Percentiles rank a stretch among this genome's conserved stretches.
Evolutionary conservation across 768 basidiomycete species (phyloP).

Genomic region (Asterophora parasitica): DNA sequence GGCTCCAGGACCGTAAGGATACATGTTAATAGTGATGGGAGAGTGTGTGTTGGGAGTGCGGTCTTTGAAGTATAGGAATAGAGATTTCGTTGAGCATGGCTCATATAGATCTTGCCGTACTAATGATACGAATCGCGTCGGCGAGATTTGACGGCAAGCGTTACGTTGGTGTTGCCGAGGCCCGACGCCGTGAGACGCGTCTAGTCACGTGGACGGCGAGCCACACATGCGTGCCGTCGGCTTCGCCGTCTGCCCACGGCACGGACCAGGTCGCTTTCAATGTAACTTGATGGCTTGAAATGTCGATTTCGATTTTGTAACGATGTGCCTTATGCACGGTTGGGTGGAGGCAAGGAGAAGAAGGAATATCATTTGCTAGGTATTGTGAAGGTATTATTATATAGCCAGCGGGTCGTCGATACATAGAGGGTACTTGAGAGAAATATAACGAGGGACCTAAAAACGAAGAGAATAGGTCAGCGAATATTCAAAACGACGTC

Average conservation of each 20-base stretch:
- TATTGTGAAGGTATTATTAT: no score
- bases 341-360: no score
- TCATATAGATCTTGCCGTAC: background rate
- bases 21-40: conserved; percentile 1
- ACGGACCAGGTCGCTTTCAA: no score
- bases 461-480: conserved; percentile 8
- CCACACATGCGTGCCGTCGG: no score
- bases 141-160: background rate
- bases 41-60: background rate
- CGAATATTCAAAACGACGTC: background rate
- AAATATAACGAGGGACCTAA: background rate
- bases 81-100: background rate
- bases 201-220: background rate
- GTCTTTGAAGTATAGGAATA: background rate
- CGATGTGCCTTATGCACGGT: no score
- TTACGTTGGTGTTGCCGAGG: background rate
- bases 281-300: no score
- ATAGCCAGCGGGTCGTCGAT: no score
- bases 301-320: no score
- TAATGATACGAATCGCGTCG: conserved; percentile 9
- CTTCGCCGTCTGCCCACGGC: no score
- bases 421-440: no score
- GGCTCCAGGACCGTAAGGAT: conserved; percentile 8
- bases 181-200: conserved; percentile 6
- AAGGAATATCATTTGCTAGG: no score